These are phyloP conservation scores for Talaromyces sp. DNA, from an alignment of 2,329 filamentous ascomycete species.

Conservation along the genomic window DNA sequence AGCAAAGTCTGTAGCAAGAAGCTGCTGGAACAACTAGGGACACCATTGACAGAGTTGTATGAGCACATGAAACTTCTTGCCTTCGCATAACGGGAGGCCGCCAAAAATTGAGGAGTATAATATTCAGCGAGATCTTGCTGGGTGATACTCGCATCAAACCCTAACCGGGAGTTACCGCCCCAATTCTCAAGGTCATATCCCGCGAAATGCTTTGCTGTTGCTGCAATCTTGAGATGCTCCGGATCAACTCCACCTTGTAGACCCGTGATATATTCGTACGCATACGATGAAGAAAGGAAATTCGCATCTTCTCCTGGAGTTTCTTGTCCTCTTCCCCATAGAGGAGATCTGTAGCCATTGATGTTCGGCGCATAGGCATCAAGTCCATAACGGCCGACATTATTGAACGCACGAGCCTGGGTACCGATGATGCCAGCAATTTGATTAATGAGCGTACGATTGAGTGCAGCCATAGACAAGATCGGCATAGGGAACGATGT, in stretches of 20 bases:
- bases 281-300: slow-evolving; percentile 48
- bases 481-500: slow-evolving; percentile 66
- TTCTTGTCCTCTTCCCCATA: slow-evolving; percentile 61
- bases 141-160: slow-evolving; percentile 55
- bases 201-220: slow-evolving; percentile 59
- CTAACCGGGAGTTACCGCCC: slow-evolving; percentile 42
- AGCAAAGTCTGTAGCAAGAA: slow-evolving; percentile 63
- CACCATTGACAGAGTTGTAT: slow-evolving; percentile 64
- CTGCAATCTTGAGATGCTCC: slow-evolving; percentile 41
- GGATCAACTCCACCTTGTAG: slow-evolving; percentile 49
- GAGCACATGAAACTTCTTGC: slow-evolving; percentile 61
- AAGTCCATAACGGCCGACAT: slow-evolving; percentile 48
- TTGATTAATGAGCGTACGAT: slow-evolving; percentile 57
- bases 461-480: slow-evolving; percentile 59
- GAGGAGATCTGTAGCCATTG: slow-evolving; percentile 61
- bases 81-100: slow-evolving; percentile 57
- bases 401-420: slow-evolving; percentile 64
- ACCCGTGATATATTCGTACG: slow-evolving; percentile 52
- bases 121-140: slow-evolving; percentile 65
- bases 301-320: slow-evolving; percentile 58
- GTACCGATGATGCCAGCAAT: slow-evolving; percentile 55
- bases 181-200: slow-evolving; percentile 57
- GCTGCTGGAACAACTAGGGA: slow-evolving; percentile 60
- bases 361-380: slow-evolving; percentile 58
- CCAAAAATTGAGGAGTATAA: slow-evolving; percentile 63